Percentiles rank a stretch among this genome's conserved stretches.
phyloP scores from a whole-genome alignment of 2,329 filamentous ascomycete species.

The Scytalidium sp. region DNA sequence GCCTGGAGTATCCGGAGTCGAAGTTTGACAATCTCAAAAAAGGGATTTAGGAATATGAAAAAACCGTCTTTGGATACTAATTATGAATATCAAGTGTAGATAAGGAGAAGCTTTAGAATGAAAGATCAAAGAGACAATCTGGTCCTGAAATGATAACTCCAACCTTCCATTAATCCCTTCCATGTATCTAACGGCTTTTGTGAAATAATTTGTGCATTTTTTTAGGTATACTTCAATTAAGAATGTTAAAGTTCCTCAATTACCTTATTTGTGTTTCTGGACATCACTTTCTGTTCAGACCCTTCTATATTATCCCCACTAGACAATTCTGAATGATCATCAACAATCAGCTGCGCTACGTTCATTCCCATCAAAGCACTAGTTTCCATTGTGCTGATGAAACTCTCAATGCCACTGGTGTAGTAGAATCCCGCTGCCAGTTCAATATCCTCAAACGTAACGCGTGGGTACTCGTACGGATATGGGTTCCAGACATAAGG shows the following conservation, averaged over 20 bases:
- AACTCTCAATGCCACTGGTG: constrained; percentile 79
- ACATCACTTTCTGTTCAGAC: neutral
- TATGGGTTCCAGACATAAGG: constrained; percentile 81
- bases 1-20: constrained; percentile 59
- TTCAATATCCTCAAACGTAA: constrained; percentile 80
- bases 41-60: constrained; percentile 56
- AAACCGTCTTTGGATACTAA: neutral
- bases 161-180: too few species aligned
- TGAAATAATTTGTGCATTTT: neutral
- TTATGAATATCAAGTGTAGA: neutral
- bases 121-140: neutral
- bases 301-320: constrained; percentile 4
- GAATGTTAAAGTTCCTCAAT: constrained; percentile 6
- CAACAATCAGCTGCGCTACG: constrained; percentile 67
- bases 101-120: neutral
- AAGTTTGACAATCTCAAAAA: constrained; percentile 69
- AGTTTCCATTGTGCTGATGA: constrained; percentile 98
- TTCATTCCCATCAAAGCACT: constrained; percentile 89
- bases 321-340: constrained; percentile 46
- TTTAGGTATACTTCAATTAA: constrained; percentile 31
- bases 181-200: too few species aligned
- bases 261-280: constrained; percentile 1
- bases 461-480: constrained; percentile 77
- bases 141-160: too few species aligned
- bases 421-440: constrained; percentile 68